phyloP scores from a whole-genome alignment of 2,329 filamentous ascomycete species.

The Beauveria rudraprayagi region DNA sequence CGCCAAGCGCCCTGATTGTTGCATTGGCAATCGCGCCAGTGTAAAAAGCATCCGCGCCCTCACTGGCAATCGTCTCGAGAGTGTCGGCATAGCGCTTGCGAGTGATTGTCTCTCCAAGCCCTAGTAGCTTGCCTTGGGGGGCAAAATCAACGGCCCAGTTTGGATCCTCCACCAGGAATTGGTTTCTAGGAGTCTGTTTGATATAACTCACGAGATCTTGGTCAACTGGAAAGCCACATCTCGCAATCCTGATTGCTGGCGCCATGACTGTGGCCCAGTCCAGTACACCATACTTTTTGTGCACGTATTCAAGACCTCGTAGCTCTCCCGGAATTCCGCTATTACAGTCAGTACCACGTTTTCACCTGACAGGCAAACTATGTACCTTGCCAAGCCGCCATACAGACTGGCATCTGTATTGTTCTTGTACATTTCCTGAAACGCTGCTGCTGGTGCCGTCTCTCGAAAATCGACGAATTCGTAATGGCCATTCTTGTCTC shows the following conservation, averaged over 20 bases:
- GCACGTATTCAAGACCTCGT: conserved; percentile 65
- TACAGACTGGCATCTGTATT: conserved; percentile 55
- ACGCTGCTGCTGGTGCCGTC: conserved; percentile 70
- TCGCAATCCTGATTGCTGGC: conserved; percentile 64
- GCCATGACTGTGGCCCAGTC: conserved; percentile 59
- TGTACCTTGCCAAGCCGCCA: conserved; percentile 65
- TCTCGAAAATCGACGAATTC: conserved; percentile 83
- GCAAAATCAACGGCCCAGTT: conserved; percentile 82
- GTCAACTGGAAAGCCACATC: conserved; percentile 63
- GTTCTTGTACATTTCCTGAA: conserved; percentile 72
- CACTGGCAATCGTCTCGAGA: conserved; percentile 58
- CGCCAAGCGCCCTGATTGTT: conserved; percentile 58
- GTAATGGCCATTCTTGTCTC: conserved; percentile 55
- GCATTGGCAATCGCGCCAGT: conserved; percentile 59
- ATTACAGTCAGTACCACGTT: background rate
- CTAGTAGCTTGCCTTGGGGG: conserved; percentile 58
- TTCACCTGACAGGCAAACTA: conserved; percentile 16
- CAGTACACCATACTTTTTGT: conserved; percentile 56
- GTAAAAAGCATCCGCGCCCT: conserved; percentile 64
- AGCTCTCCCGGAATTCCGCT: conserved; percentile 63
- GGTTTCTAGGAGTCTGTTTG: conserved; percentile 35
- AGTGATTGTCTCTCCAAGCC: conserved; percentile 65
- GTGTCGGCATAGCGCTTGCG: conserved; percentile 67
- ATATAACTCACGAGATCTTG: conserved; percentile 67
- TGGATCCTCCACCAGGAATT: conserved; percentile 63